Conservation (phyloP, 768 basidiomycete genomes). For the Mycena alexandri region DNA sequence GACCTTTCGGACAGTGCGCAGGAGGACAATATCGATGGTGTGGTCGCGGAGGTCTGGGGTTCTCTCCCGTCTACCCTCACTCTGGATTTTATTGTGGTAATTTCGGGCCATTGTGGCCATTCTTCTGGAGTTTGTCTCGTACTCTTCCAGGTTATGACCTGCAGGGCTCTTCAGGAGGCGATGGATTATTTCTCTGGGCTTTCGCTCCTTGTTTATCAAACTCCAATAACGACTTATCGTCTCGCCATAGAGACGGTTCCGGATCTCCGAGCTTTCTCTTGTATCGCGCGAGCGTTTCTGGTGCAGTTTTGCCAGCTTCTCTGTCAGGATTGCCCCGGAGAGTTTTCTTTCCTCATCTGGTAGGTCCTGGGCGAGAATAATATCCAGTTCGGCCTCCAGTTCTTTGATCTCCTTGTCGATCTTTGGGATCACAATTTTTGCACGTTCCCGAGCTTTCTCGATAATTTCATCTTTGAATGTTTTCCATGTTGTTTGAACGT, state of each 20-base stretch:
- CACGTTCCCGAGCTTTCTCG: slow-evolving; percentile 1
- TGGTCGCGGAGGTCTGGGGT: background rate
- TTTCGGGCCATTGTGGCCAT: background rate
- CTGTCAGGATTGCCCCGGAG: background rate
- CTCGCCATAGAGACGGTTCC: too few species aligned
- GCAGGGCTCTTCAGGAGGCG: background rate
- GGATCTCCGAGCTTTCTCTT: background rate
- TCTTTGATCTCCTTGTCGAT: slow-evolving; percentile 1
- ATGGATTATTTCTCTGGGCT: background rate
- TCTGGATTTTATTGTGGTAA: slow-evolving; percentile 3
- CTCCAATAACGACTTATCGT: background rate
- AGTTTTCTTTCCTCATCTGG: background rate
- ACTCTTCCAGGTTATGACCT: background rate
- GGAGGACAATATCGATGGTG: background rate
- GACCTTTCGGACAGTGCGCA: background rate
- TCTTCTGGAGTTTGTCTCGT: background rate
- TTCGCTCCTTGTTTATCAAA: background rate
- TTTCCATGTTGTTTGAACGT: background rate
- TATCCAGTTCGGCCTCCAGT: background rate
- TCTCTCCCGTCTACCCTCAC: background rate
- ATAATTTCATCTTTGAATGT: background rate
- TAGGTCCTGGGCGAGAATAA: background rate
- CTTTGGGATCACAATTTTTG: slow-evolving; percentile 6
- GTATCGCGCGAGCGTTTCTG: background rate
- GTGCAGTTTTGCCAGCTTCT: background rate